Evolutionary conservation across 176 grass and related monocot species (phyloP), one percentile per base, ranked within the genome.

Genomic region (Musa troglodytarum): DNA sequence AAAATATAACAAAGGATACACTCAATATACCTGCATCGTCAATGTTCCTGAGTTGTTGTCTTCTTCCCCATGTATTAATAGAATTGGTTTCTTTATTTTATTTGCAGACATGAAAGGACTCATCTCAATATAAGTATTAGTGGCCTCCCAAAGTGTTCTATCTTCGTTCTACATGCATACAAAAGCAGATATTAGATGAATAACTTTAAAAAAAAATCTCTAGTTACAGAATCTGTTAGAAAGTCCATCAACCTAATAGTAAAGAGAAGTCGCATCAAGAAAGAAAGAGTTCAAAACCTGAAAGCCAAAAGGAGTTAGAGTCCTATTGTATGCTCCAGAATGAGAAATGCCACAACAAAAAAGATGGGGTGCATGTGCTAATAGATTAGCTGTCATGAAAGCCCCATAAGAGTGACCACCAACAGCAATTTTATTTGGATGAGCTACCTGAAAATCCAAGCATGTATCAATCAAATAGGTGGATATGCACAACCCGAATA

Each of bases 381-480:
- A 87, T 49, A 99, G 88, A 86, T 99, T 99, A 67, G 95, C 95
- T 2, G 95, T 92, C 95, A 99, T 99, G 86, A 99, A 99, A 83
- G 95, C 90, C 75, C 95, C 95, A 79, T 99, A 99, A 26, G 95
- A 99, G 88, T 99, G 95, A 76, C 95, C 95, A 58, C 95, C 90
- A 89, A 99, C 71, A 86, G 95, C 95, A 79, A 99, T 88, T 85
- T 94, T 91, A 91, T 83, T 82, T 75, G 88, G 88, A 72, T 94
- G 86, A 52, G 88, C 90, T 73, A 99, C 95, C 95, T 99, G 84
- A 72, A 80, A 69, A 90, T 69, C 57, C 9, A 16, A 43, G 28
- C 8, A 59, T 43, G 16, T 65, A 26, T 8, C n/a, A 77, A 21
- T 77, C 43, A 66, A 52, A 23, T 53, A 15, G n/a, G 52, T 23